Base-by-base conservation (phyloP, 371 early-diverging fungal species). In the Capillidium rhysosporum region DNA sequence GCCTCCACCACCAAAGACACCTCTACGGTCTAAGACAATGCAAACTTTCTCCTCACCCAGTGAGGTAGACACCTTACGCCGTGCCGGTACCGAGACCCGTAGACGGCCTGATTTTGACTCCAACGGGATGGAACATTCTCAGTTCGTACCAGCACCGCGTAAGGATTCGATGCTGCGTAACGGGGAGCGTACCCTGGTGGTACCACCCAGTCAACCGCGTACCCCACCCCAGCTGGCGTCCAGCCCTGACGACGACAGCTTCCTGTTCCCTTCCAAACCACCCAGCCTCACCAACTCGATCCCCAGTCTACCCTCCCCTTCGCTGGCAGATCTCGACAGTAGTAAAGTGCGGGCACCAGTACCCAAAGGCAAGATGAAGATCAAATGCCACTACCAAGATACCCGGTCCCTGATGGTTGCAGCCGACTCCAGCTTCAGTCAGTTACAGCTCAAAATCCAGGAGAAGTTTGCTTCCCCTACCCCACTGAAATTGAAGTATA, bases 381-480 rank as follows among this genome's bases (percentile, higher is more conserved):
- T 90, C 59, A 90, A 89, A 61, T 71, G 81, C 29, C 85, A 89
- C 59, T 85, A 74, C 56, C 51, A 68, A 16, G 80, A 83, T 48
- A 83, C 83, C 4, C 70, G 84, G 31, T 81, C 83, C 14, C 55
- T 91, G 25, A 60, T 89, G 54, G 72, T 85, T 0, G 69, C 79
- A 3, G 60, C 64, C 12, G 59, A 66, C 34, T 73, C 82, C 16
- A 58, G 66, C 3, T 83, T 77, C 52, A 64, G 76, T 8, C 77
- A 79, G 18, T 70, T 91, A 25, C 58, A 66, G 14, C 40, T 57
- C 12, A 72, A 73, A 25, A 66, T 92, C 10, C 68, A 71, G 34
- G 77, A 79, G 26, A 92, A 92, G 60, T 76, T 85, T 54, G 58
- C 67, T 7, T 52, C 59, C 0, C 57, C 61, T 31, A 59, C 51